Base-by-base conservation (phyloP, 2,329 filamentous ascomycete genomes). In the Bisporella sp. region DNA sequence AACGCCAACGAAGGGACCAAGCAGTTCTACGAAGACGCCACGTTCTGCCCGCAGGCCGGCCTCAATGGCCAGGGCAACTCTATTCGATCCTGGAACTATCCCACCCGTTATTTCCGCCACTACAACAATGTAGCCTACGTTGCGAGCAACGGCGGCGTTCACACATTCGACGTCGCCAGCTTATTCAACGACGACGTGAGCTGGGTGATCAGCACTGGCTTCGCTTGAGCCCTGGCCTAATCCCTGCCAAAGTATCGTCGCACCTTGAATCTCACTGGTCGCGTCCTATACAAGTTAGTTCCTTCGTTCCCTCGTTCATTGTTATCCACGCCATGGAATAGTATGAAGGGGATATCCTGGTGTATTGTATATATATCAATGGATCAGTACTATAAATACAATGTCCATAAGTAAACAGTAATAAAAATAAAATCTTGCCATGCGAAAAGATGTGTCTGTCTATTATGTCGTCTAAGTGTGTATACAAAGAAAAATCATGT, bases 1-100 rank as follows among this genome's bases (percentile, higher is more conserved):
- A 64, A 68, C 41, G 70, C 73, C 50, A 73, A 74, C 54, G 81
- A 84, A 54, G 72, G 73, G 48, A 70, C 68, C 49, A 81, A 82
- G 69, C 65, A 68, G 47, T 82, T 84, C 65, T 37, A 66, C 4
- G 79, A 84, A 57, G 81, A 84, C 45, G 78, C 81, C 6, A 84
- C 81, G 0, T 84, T 84, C 65, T 84, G 81, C 60, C 69, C 78
- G 0, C 70, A 76, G 62, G 51, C 71, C 1, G 75, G 73, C 0
- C 65, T 84, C 28, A 76, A 64, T 55, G 75, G 77, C 4, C 60
- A 70, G 41, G 78, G 76, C 5, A 74, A 54, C 54, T 73, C 78
- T 0, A 69, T 84, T 32, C 70, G 76, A 4, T 69, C 78, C 1
- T 84, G 80, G 80, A 73, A 69, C 41, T 82, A 80, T 57, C 80